Evolutionary conservation across 345 rosid genomes (phyloP).

Genomic region (Populus simonii): DNA sequence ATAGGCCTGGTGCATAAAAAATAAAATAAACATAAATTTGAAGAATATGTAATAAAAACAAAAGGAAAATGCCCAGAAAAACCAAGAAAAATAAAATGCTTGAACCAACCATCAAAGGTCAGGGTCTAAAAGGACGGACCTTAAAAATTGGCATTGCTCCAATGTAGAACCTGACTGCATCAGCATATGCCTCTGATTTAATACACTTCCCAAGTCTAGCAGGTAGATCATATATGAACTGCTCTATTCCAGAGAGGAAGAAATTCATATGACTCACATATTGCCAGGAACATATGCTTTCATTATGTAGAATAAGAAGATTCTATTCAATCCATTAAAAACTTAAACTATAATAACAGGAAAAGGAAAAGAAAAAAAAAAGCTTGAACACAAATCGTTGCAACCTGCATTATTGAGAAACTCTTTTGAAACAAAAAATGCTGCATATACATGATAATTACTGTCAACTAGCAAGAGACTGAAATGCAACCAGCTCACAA

Average conservation of each 20-base stretch:
- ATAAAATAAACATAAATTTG: conserved; percentile 8
- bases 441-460: not conserved
- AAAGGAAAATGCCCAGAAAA: not conserved
- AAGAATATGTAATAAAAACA: not conserved
- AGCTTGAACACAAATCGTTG: not conserved
- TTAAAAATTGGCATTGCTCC: conserved; percentile 99
- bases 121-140: conserved; percentile 35
- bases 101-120: conserved; percentile 1
- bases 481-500: not conserved
- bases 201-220: conserved; percentile 91
- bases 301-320: not conserved
- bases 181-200: conserved; percentile 86
- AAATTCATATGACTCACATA: conserved; percentile 37
- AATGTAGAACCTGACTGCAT: conserved; percentile 89
- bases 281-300: conserved; percentile 17
- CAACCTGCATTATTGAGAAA: not conserved
- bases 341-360: not conserved
- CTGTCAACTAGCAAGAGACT: not conserved
- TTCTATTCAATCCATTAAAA: not conserved
- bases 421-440: not conserved
- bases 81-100: not conserved
- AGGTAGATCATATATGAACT: conserved; percentile 99
- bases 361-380: not conserved
- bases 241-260: conserved; percentile 56
- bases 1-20: conserved; percentile 55